A percentile compares a stretch with the other conserved stretches of the same genome.
Conservation (phyloP, 2,329 filamentous ascomycete species). For the Arthrobotrys sphaeroides region DNA sequence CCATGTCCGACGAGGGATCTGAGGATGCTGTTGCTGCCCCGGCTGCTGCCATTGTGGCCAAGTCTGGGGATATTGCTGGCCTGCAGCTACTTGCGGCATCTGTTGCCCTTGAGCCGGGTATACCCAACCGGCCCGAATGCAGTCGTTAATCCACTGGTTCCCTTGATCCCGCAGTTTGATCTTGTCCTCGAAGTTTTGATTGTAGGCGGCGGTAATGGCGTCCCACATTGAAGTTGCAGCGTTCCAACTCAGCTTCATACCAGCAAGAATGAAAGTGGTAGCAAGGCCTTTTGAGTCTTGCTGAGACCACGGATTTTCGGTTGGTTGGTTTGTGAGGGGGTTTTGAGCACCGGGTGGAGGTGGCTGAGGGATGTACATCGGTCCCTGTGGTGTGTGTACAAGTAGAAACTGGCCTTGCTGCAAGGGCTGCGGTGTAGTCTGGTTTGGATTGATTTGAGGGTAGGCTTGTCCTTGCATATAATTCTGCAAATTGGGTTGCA, state of each 20-base stretch:
- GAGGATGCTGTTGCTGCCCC: neutral
- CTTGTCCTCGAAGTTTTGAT: conserved; percentile 29
- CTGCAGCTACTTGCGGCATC: neutral
- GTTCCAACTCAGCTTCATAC: conserved; percentile 32
- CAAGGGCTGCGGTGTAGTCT: too few relatives aligned
- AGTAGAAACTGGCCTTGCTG: neutral
- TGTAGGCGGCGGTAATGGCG: conserved; percentile 8
- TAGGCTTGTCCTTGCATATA: neutral
- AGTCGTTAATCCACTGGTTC: conserved; percentile 2
- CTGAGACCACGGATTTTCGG: conserved; percentile 11
- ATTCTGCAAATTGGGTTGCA: neutral
- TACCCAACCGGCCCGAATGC: neutral
- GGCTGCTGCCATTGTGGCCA: neutral
- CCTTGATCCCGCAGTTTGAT: conserved; percentile 19
- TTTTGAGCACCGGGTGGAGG: neutral
- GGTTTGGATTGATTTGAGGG: neutral
- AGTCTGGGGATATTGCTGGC: neutral
- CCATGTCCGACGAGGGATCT: too few relatives aligned
- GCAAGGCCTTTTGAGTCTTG: conserved; percentile 23
- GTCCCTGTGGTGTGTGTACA: conserved; percentile 14
- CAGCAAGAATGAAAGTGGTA: neutral
- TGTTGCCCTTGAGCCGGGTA: neutral
- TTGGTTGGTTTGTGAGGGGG: neutral
- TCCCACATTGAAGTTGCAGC: conserved; percentile 30
- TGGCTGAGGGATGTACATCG: conserved; percentile 1